Base-by-base conservation (phyloP, 164 flowering plant species). In the Brasenia schreberi region DNA sequence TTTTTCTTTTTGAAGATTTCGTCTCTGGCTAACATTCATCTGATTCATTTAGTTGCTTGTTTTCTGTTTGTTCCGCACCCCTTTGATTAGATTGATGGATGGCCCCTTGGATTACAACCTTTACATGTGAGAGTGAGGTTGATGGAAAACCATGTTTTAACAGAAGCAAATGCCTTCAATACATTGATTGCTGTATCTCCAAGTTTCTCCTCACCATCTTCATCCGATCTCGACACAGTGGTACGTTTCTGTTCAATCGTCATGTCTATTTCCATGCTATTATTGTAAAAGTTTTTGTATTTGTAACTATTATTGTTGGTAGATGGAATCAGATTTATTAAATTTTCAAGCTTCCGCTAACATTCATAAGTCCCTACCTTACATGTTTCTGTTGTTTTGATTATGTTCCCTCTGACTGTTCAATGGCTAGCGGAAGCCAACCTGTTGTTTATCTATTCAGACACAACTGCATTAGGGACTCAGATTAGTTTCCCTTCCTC, bases 21-120 rank as follows among this genome's bases (percentile, higher is more conserved):
- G 39, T 33, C 39, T 33, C 39, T 33, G 60, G 60, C 16, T 58
- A 12, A 23, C 27, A 17, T 19, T 60, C 19, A 7, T 60, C 18
- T 61, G 19, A 23, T 61, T 23, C 63, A 61, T 18, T 61, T n/a
- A 61, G 33, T 18, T 61, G 63, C 4, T 61, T 18, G 56, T 61
- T 61, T 7, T 11, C 63, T 61, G 19, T 7, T 61, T 61, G 16
- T 58, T 5, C 4, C 1, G 19, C 2, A 11, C 33, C 33, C 18
- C 18, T 16, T 61, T 11, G 9, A 18, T 23, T 61, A 86, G 90
- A 89, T 86, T 67, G 91, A 82, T 62, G 97, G 90, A 16, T 90
- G 97, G 97, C 97, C 95, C 10, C 81, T 88, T 70, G 95, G 95
- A 42, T 77, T 90, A 79, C 92, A 83, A 65, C 95, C 88, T 18